phyloP scores from a whole-genome alignment of 768 basidiomycete genomes.

The Suillus sp. region DNA sequence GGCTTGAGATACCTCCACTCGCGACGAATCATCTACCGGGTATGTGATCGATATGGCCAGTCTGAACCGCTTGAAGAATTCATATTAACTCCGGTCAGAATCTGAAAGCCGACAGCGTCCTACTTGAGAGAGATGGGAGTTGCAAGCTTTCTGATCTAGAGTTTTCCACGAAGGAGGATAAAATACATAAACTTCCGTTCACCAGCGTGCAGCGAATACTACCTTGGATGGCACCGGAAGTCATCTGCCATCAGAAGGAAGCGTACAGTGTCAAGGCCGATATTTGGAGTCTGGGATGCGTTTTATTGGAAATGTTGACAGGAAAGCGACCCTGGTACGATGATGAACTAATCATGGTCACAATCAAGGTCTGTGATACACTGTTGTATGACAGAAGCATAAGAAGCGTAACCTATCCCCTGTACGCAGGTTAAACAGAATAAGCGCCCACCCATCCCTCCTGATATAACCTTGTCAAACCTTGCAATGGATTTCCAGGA shows the following conservation, averaged over 20 bases:
- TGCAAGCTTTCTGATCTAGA: constrained; percentile 99
- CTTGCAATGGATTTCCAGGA: constrained; percentile 84
- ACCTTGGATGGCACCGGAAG: constrained; percentile 99
- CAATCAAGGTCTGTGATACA: constrained; percentile 75
- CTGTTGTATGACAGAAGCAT: background rate
- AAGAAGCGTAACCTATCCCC: constrained; percentile 3
- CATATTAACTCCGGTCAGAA: constrained; percentile 52
- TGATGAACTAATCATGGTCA: constrained; percentile 87
- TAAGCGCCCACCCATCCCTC: constrained; percentile 86
- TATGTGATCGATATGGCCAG: constrained; percentile 33
- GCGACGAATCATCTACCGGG: constrained; percentile 89
- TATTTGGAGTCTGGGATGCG: constrained; percentile 98
- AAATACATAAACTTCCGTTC: constrained; percentile 75
- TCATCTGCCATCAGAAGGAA: constrained; percentile 82
- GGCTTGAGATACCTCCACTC: constrained; percentile 94
- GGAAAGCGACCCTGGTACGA: constrained; percentile 94
- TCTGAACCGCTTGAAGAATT: constrained; percentile 3
- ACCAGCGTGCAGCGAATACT: constrained; percentile 97
- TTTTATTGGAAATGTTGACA: constrained; percentile 99
- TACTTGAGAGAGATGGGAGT: constrained; percentile 89
- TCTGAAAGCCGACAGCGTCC: constrained; percentile 96
- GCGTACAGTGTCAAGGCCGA: constrained; percentile 97
- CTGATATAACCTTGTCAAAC: constrained; percentile 76
- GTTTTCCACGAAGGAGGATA: constrained; percentile 92
- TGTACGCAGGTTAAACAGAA: constrained; percentile 75